These are phyloP conservation scores for Sechiopsis laciniata DNA, from an alignment of 306 rosid genomes.

Conservation along the genomic window DNA sequence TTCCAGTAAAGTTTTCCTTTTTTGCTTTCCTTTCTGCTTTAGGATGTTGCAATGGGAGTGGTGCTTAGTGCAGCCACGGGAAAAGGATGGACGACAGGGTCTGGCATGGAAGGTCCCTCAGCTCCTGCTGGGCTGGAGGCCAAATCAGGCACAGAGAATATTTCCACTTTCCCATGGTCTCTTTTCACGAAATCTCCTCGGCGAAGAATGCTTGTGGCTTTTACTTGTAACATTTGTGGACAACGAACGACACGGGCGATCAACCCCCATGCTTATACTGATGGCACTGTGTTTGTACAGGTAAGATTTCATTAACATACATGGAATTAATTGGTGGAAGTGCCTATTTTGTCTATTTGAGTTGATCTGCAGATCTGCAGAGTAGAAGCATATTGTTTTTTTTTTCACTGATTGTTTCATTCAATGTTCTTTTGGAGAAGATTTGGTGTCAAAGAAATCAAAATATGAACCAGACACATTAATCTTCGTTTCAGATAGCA, in stretches of 20 bases:
- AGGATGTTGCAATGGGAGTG: constrained; percentile 97
- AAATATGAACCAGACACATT: not conserved
- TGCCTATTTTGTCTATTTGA: not conserved
- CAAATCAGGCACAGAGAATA: constrained; percentile 46
- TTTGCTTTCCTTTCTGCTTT: not conserved
- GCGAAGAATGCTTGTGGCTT: constrained; percentile 86
- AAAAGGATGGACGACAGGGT: constrained; percentile 96
- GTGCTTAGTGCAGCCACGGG: constrained; percentile 82
- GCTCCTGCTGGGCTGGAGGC: constrained; percentile 53
- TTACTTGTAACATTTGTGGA: constrained; percentile 89
- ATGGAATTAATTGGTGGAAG: constrained; percentile 17
- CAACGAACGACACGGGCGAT: constrained; percentile 93
- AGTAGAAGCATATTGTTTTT: not conserved
- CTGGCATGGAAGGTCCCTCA: constrained; percentile 97
- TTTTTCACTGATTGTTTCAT: not conserved
- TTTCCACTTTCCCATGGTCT: constrained; percentile 97
- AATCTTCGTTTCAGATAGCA: not conserved
- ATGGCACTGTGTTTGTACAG: constrained; percentile 99
- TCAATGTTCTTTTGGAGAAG: not conserved
- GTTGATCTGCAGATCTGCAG: not conserved
- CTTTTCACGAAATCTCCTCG: constrained; percentile 93
- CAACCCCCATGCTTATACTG: constrained; percentile 93
- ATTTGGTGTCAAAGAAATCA: not conserved
- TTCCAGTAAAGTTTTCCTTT: constrained; percentile 8
- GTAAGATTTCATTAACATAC: constrained; percentile 27